Evolutionary conservation across 2,329 filamentous ascomycete genomes (phyloP).

Genomic region (Leptographium galeiforme): DNA sequence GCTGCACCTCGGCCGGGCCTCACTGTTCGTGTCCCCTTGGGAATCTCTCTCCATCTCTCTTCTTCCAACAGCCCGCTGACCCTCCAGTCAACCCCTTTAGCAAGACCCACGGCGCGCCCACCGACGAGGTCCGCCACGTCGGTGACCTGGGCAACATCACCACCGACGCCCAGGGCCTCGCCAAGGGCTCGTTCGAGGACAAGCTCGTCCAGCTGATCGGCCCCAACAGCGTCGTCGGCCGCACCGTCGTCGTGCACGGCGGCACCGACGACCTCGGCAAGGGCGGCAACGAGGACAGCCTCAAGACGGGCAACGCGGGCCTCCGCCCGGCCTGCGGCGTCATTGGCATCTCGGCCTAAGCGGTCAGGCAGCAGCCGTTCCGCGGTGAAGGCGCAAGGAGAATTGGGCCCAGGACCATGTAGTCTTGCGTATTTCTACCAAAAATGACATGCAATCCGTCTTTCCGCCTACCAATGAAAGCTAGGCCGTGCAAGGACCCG

Average conservation of each 20-base stretch:
- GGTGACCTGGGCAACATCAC: slow-evolving; percentile 96
- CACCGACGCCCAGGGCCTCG: slow-evolving; percentile 85
- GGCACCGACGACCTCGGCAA: slow-evolving; percentile 96
- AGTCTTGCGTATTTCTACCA: no score
- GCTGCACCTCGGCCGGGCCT: slow-evolving; percentile 94
- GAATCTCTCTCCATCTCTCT: neutral
- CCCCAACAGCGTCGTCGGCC: slow-evolving; percentile 86
- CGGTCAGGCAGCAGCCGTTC: neutral
- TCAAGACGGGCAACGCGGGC: slow-evolving; percentile 97
- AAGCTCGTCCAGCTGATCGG: slow-evolving; percentile 90
- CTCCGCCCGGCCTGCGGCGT: slow-evolving; percentile 90
- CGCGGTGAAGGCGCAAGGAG: no score
- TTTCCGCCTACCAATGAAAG: neutral
- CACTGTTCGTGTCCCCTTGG: slow-evolving; percentile 57
- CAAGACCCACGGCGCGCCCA: slow-evolving; percentile 84
- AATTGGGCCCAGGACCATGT: no score
- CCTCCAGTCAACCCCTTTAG: slow-evolving; percentile 77
- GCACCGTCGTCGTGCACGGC: slow-evolving; percentile 86
- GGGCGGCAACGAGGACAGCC: slow-evolving; percentile 83
- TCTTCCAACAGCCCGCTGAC: neutral
- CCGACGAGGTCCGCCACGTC: slow-evolving; percentile 77
- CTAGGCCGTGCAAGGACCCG: neutral
- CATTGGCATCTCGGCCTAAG: slow-evolving; percentile 73
- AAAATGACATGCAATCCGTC: no score
- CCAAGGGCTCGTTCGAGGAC: slow-evolving; percentile 69